A percentile compares a stretch with the other conserved stretches of the same genome.
Evolutionary conservation across 139 green algal genomes (phyloP).

Genomic region (Tetraselmis striata): DNA sequence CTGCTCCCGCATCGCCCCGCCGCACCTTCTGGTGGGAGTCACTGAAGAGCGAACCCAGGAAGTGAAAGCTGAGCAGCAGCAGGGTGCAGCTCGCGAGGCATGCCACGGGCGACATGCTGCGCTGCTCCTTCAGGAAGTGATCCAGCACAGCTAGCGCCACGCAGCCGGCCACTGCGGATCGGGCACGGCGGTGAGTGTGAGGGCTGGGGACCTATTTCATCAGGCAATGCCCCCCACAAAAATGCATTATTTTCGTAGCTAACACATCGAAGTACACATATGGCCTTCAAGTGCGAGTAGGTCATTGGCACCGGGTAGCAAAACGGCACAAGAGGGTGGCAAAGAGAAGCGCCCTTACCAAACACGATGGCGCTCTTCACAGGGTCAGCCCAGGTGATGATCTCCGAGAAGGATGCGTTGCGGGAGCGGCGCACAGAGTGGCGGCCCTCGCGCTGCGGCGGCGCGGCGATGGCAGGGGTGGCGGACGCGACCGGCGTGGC

Average conservation of each 20-base stretch:
- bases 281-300: too few species aligned
- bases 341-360: not conserved
- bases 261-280: too few species aligned
- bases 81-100: not conserved
- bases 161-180: not conserved
- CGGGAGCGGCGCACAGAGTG: not conserved
- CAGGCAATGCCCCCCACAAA: too few species aligned
- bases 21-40: not conserved
- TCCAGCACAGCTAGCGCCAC: not conserved
- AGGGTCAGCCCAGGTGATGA: not conserved
- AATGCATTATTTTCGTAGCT: too few species aligned
- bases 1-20: too few species aligned
- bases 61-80: not conserved
- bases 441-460: too few species aligned
- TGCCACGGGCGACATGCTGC: not conserved
- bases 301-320: too few species aligned
- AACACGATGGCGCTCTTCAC: not conserved
- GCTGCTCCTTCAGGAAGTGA: not conserved
- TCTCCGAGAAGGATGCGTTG: not conserved
- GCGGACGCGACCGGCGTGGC: not conserved
- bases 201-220: too few species aligned
- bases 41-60: not conserved
- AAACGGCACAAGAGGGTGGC: too few species aligned
- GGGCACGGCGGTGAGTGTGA: too few species aligned
- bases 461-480: not conserved